These are phyloP conservation scores for Globisporangium recalcitrans DNA, from an alignment of 352 stramenopile species.

Conservation along the genomic window DNA sequence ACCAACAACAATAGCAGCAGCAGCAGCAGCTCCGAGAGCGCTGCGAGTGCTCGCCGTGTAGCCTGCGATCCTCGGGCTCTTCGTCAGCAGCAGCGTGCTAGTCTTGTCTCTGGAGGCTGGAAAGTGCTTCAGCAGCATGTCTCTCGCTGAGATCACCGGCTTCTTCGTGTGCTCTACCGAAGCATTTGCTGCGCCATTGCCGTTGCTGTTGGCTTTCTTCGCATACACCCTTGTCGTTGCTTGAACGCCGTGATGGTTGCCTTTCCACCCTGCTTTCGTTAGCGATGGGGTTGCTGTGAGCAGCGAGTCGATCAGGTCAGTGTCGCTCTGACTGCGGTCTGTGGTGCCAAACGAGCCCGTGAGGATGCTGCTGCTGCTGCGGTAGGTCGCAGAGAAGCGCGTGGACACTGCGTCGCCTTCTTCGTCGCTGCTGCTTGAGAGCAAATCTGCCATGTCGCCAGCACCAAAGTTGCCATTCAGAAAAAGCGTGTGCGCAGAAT, in stretches of 20 bases:
- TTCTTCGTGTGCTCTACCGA: constrained; percentile 21
- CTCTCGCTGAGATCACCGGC: constrained; percentile 54
- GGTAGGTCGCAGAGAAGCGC: not conserved
- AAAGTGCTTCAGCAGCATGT: constrained; percentile 52
- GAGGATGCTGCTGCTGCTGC: not conserved
- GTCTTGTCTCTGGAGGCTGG: constrained; percentile 16
- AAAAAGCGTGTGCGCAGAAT: not conserved
- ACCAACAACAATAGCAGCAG: not conserved
- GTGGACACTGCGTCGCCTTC: constrained; percentile 1
- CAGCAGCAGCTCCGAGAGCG: not conserved
- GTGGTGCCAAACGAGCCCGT: not conserved
- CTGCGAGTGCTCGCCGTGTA: not conserved
- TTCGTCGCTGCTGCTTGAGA: constrained; percentile 61
- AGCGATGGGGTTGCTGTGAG: not conserved
- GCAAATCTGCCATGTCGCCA: constrained; percentile 48
- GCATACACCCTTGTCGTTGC: not conserved
- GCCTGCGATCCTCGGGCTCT: not conserved
- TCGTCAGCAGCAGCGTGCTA: not conserved
- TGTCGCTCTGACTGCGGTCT: constrained; percentile 9
- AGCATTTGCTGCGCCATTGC: no score
- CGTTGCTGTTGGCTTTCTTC: not conserved
- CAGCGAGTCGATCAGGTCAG: constrained; percentile 8
- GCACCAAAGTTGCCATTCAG: not conserved
- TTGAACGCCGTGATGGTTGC: not conserved
- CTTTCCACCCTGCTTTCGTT: constrained; percentile 1